Evolutionary conservation across 176 grass and related monocot species (phyloP), one percentile per base, ranked within the genome.

Genomic region (Juncus effusus): DNA sequence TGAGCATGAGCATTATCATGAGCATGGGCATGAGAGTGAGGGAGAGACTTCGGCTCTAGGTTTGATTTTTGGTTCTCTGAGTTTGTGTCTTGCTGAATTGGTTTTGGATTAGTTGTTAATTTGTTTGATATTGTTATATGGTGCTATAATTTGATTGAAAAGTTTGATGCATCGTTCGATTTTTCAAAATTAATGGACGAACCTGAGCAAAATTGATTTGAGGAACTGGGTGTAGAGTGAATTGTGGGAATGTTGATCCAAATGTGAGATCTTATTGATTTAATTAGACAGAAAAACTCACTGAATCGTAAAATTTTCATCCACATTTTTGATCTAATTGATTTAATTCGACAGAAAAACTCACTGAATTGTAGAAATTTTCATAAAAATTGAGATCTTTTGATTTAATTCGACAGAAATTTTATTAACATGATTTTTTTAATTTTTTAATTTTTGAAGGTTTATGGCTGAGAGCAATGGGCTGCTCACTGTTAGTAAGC

Each of bases 401-500:
- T 28, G 19, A 28, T 28, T 28, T 28, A 28, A 28, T 28, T 28
- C 19, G 19, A 28, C 19, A 28, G 19, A 28, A 28, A 28, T 28
- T 28, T 28, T 28, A 28, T 28, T 28, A 28, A 28, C 19, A 28
- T 28, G 19, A 28, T 28, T 49, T 7, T 55, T 70, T 15, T 55
- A 40, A 2, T 56, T 56, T 60, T 72, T n/a, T n/a, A n/a, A 28
- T 42, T 77, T 59, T 10, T 38, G 72, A 83, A 99, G 94, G 81
- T 70, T 19, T 93, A 42, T 99, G 94, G 94, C 14, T 93, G 59
- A 78, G 76, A 36, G 94, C 94, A 60, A 99, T 99, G 94, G 89
- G 94, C 51, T 99, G 94, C 62, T 99, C 94, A 40, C 78, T 99
- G 41, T 78, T 99, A 60, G 94, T 99, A 64, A 99, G 94, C 65